Evolutionary conservation across 2,329 filamentous ascomycete species (phyloP), one percentile per base, ranked within the genome.

Genomic region (Spiromastix sp.): DNA sequence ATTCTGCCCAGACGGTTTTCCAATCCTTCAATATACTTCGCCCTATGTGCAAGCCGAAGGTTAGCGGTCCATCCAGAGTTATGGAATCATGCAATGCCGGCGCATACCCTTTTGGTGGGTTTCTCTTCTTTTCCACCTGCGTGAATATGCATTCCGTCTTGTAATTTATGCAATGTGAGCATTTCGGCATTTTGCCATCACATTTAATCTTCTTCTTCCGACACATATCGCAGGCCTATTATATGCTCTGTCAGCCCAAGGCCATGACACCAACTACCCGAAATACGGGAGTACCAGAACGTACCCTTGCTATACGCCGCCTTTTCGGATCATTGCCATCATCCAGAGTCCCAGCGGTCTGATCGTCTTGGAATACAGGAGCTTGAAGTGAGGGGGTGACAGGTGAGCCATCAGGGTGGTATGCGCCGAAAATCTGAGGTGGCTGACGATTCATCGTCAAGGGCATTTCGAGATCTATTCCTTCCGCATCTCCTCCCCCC

Each of bases 71-170:
- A n/a, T n/a, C n/a, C n/a, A n/a, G n/a, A n/a, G n/a, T n/a, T n/a
- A n/a, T n/a, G n/a, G n/a, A n/a, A n/a, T n/a, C n/a, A n/a, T n/a
- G n/a, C n/a, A n/a, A n/a, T n/a, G n/a, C n/a, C 15, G 7, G 24
- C 21, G 58, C 73, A 46, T 72, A 93, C 86, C 91, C 89, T 70
- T 96, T 98, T 1, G 89, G 91, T 35, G 91, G 89, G 59, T 83
- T 91, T 40, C 91, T 76, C 71, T 98, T 98, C 77, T 98, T 98
- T 67, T 98, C 91, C 24, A 96, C 87, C 57, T 94, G 86, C 1
- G 91, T 96, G 56, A 96, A 96, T 48, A 94, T 76, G 59, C 89
- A 98, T 50, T 94, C 86, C 4, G 87, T 95, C 70, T 95, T 95
- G 69, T 95, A 95, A 60, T 95, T 96, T 58, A 82, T 81, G 60